Percentiles rank a stretch among this genome's conserved stretches.
Conservation (phyloP, 441 rosid species). For the Gossypium davidsonii region DNA sequence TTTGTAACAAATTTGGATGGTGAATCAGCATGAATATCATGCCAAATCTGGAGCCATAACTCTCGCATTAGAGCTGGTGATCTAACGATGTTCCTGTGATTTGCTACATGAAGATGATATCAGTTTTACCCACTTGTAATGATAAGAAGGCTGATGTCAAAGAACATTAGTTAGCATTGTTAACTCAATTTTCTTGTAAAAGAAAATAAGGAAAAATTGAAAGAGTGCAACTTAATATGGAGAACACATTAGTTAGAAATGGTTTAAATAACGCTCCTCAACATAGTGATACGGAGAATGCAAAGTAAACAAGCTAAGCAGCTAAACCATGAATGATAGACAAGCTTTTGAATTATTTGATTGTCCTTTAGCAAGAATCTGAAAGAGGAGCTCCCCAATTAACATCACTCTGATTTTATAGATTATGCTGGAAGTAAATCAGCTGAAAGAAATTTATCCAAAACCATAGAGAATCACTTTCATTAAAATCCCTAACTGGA, state of each 20-base stretch:
- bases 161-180: not conserved
- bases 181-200: slow-evolving; percentile 4
- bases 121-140: slow-evolving; percentile 14
- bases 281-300: not conserved
- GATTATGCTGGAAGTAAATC: not conserved
- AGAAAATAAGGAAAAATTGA: not conserved
- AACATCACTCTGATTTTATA: not conserved
- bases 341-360: not conserved
- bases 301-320: slow-evolving; percentile 3
- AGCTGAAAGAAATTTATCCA: slow-evolving; percentile 6
- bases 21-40: slow-evolving; percentile 63
- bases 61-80: slow-evolving; percentile 90
- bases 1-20: slow-evolving; percentile 72
- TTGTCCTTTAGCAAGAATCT: not conserved
- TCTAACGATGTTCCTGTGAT: slow-evolving; percentile 92
- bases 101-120: slow-evolving; percentile 54
- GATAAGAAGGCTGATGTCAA: not conserved
- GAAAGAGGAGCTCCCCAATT: not conserved
- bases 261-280: not conserved
- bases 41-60: slow-evolving; percentile 99
- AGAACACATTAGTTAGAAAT: not conserved
- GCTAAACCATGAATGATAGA: not conserved
- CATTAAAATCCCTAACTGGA: not conserved
- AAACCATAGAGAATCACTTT: slow-evolving; percentile 1
- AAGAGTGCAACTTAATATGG: not conserved